Base-by-base conservation (phyloP, 108 stramenopile genomes). In the Phaeodactylum tricornutum region DNA sequence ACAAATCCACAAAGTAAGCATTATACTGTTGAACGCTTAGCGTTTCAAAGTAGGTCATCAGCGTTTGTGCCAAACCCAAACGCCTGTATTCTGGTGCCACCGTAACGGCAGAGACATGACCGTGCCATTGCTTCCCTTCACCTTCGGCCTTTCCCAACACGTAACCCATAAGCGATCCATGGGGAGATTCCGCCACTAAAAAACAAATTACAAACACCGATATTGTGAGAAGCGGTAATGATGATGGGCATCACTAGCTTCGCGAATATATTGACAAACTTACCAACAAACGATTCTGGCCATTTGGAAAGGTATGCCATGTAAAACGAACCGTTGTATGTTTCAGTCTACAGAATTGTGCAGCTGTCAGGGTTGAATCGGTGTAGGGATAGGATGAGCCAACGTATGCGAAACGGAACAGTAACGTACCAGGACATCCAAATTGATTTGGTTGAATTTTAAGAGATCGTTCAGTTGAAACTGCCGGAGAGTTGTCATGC, bases 1-100 rank as follows among this genome's bases (percentile, higher is more conserved):
- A 99, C 43, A 99, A 70, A 59, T 99, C 98, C 43, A 99, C 98
- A 72, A 98, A 99, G 71, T 83, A 95, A 29, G 87, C 92, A 67
- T 87, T 69, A 55, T 89, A 84, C 3, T 75, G 71, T 29, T 79
- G 44, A 28, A 74, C 51, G 32, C 88, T 84, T 20, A 77, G 55
- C 14, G 47, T 19, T 61, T 99, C 98, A 46, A 99, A 87, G 64
- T 75, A 69, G 25, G 88, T 78, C 98, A 99, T 99, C 29, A 99
- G 55, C 40, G 64, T 76, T 59, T 81, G 81, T 21, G 95, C 98
- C 34, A 97, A 50, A 35, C 92, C 96, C 27, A 87, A 52, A 14
- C 87, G 67, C 43, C 96, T 67, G 62, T 86, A 97, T 47, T 74
- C 61, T 0, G 96, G 96, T 4, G 93, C 84, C 5, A 97, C 96